phyloP scores from a whole-genome alignment of 768 basidiomycete genomes.

The Leccinum subgranulosum region DNA sequence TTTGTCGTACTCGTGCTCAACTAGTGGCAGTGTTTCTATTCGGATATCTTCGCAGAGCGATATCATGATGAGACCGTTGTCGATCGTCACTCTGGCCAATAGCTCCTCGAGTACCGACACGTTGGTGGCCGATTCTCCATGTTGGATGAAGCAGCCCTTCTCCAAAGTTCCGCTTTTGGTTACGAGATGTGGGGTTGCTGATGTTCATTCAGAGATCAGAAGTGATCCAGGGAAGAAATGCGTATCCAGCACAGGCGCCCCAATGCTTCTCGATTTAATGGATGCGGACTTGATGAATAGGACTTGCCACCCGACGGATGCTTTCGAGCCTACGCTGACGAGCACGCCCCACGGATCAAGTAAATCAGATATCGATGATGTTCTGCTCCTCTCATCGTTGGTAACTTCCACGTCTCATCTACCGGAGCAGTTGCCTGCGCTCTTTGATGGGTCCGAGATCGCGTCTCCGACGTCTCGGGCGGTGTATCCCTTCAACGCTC shows the following conservation, averaged over 20 bases:
- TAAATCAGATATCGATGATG: neutral
- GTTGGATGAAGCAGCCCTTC: constrained; percentile 4
- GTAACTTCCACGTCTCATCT: neutral
- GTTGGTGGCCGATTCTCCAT: constrained; percentile 23
- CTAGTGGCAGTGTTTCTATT: constrained; percentile 7
- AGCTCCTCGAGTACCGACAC: constrained; percentile 18
- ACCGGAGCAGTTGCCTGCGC: neutral
- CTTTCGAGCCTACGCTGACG: constrained; percentile 14
- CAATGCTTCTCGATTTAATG: neutral
- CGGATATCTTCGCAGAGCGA: constrained; percentile 1
- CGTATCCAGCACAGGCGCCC: neutral
- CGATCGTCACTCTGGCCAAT: constrained; percentile 6
- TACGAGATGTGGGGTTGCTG: neutral
- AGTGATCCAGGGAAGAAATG: neutral
- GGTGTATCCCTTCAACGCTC: constrained; percentile 2
- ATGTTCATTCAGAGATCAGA: neutral
- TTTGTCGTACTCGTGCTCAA: neutral
- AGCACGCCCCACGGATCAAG: constrained; percentile 14
- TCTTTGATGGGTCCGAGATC: neutral
- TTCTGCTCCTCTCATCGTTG: neutral
- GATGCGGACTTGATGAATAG: neutral
- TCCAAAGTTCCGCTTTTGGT: constrained; percentile 9
- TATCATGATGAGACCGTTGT: constrained; percentile 4
- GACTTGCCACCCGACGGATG: neutral
- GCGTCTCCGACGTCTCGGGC: neutral